Percentiles rank a stretch among this genome's conserved stretches.
phyloP scores from a whole-genome alignment of 2,329 filamentous ascomycete genomes.

The Colletotrichum plurivorum region DNA sequence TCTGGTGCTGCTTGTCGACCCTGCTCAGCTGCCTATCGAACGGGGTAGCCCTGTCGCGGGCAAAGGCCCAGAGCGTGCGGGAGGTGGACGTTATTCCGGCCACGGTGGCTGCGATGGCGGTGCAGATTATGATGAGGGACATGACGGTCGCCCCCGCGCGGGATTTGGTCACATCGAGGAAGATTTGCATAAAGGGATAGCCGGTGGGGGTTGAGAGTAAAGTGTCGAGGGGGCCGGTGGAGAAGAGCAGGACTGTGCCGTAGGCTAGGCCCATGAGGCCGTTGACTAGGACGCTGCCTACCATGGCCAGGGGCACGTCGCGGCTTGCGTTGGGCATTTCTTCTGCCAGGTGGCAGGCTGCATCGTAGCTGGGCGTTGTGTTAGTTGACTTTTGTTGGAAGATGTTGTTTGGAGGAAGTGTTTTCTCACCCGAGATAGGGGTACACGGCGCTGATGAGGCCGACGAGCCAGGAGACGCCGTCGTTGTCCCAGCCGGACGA shows the following conservation, averaged over 20 bases:
- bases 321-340: constrained; percentile 51
- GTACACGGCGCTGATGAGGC: constrained; percentile 50
- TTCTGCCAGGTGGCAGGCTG: constrained; percentile 51
- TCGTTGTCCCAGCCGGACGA: constrained; percentile 50
- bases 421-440: constrained; percentile 50
- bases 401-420: no score
- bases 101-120: constrained; percentile 48
- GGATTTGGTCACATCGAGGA: constrained; percentile 48
- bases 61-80: constrained; percentile 56
- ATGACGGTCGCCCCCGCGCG: constrained; percentile 46
- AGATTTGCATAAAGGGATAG: constrained; percentile 60
- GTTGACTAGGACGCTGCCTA: constrained; percentile 55
- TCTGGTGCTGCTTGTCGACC: constrained; percentile 48
- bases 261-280: constrained; percentile 61
- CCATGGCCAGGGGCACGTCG: constrained; percentile 52
- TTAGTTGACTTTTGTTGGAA: no score
- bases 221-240: constrained; percentile 54
- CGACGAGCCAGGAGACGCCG: constrained; percentile 51
- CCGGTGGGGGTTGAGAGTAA: constrained; percentile 57
- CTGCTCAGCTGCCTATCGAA: constrained; percentile 54
- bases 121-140: constrained; percentile 46
- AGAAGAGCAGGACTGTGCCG: constrained; percentile 59
- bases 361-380: constrained; percentile 48
- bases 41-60: constrained; percentile 53
- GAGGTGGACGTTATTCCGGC: constrained; percentile 54